A percentile compares a stretch with the other conserved stretches of the same genome.
These are phyloP conservation scores for Sphagnum tenellum DNA, from an alignment of 225 moss, liverwort and hornwort species.

Conservation along the genomic window DNA sequence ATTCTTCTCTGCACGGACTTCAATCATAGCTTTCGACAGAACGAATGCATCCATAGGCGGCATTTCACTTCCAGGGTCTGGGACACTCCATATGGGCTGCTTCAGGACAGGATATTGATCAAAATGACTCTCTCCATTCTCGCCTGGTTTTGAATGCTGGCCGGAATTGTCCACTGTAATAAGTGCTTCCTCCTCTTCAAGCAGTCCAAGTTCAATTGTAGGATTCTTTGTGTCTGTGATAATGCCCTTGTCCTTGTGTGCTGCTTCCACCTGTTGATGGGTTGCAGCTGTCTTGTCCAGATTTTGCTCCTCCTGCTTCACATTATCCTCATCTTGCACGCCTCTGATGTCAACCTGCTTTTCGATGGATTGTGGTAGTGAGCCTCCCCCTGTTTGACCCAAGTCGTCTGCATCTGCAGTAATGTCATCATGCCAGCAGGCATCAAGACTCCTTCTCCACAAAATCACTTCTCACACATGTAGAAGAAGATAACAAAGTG, in stretches of 20 bases:
- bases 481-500: too few species aligned
- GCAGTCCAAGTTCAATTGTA: neutral
- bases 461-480: too few species aligned
- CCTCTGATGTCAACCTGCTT: neutral
- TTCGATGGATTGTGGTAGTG: neutral
- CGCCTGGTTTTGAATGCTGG: constrained; percentile 32
- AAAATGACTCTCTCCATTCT: constrained; percentile 39
- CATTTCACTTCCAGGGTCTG: constrained; percentile 45
- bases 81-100: constrained; percentile 72
- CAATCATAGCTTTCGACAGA: constrained; percentile 67
- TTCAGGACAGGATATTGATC: constrained; percentile 31
- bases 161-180: constrained; percentile 3
- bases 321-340: neutral
- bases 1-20: constrained; percentile 73
- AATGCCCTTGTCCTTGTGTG: neutral
- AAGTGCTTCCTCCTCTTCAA: neutral
- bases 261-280: constrained; percentile 15
- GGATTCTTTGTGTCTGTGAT: neutral
- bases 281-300: neutral
- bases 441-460: too few species aligned
- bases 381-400: neutral
- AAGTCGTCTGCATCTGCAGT: neutral
- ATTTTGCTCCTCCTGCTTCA: neutral
- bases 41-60: constrained; percentile 64
- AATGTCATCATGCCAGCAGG: neutral